Evolutionary conservation across 2,329 filamentous ascomycete species (phyloP).

Genomic region (Fusarium oxysporum): DNA sequence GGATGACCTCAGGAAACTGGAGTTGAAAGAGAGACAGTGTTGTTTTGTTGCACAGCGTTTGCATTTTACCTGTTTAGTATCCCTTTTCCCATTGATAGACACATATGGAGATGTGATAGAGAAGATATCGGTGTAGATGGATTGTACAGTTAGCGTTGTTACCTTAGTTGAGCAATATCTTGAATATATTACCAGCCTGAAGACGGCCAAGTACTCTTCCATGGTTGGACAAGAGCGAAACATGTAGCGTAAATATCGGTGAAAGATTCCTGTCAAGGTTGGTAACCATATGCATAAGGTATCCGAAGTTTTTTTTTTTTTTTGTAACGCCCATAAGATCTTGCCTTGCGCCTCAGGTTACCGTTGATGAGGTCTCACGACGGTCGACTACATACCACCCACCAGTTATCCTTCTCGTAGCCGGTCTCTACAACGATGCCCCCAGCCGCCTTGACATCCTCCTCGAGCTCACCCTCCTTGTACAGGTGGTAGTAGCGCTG

Average conservation of each 20-base stretch:
- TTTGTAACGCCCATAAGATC: constrained; percentile 23
- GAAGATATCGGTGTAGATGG: constrained; percentile 25
- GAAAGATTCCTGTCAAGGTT: constrained; percentile 9
- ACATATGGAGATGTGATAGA: constrained; percentile 24
- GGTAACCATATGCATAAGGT: constrained; percentile 4
- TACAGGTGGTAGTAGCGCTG: constrained; percentile 97
- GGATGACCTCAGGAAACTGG: constrained; percentile 31
- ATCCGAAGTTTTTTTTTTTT: background rate
- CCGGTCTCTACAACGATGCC: constrained; percentile 82
- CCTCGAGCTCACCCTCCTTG: constrained; percentile 84
- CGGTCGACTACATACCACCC: constrained; percentile 72
- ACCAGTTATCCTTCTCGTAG: constrained; percentile 99
- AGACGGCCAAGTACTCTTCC: constrained; percentile 10
- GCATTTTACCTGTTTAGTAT: constrained; percentile 14
- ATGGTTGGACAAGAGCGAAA: constrained; percentile 20
- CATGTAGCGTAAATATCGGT: constrained; percentile 1
- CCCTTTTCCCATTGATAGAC: constrained; percentile 28
- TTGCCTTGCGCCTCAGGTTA: constrained; percentile 10
- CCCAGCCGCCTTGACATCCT: constrained; percentile 79
- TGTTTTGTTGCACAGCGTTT: constrained; percentile 25
- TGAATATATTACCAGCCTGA: constrained; percentile 10
- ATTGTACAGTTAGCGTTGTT: constrained; percentile 40
- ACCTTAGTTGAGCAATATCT: constrained; percentile 13
- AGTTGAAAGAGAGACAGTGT: constrained; percentile 29
- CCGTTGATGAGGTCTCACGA: constrained; percentile 30